phyloP scores from a whole-genome alignment of 164 flowering plant genomes.

The Aristolochia californica region DNA sequence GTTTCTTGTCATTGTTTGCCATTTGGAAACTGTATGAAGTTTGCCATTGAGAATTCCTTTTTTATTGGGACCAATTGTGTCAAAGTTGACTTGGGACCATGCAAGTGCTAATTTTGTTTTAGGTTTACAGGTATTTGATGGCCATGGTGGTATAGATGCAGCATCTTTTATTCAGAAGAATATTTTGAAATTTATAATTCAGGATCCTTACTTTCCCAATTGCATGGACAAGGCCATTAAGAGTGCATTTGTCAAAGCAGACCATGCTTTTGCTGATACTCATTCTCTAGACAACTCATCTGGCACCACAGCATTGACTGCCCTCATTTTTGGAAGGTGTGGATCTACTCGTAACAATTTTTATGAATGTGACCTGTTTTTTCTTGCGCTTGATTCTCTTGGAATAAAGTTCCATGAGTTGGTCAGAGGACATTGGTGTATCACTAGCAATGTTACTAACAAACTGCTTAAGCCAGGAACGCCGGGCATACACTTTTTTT shows the following conservation, averaged over 20 bases:
- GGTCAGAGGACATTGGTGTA: no score
- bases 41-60: no score
- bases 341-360: not conserved
- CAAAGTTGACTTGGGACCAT: no score
- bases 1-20: no score
- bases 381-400: not conserved
- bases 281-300: conserved; percentile 69
- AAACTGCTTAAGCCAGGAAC: no score
- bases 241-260: conserved; percentile 69
- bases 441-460: no score
- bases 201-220: conserved; percentile 59
- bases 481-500: no score
- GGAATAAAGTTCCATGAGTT: not conserved
- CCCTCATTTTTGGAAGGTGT: conserved; percentile 68
- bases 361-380: not conserved
- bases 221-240: conserved; percentile 56
- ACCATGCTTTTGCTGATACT: conserved; percentile 78
- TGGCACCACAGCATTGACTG: conserved; percentile 90
- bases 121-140: conserved; percentile 78
- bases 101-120: not conserved
- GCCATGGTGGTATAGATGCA: conserved; percentile 91
- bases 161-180: conserved; percentile 54
- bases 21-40: no score
- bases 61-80: no score
- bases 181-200: conserved; percentile 65